Evolutionary conservation across 2,329 filamentous ascomycete species (phyloP), one percentile per base, ranked within the genome.

Genomic region (Ophiocordyceps sinensis): DNA sequence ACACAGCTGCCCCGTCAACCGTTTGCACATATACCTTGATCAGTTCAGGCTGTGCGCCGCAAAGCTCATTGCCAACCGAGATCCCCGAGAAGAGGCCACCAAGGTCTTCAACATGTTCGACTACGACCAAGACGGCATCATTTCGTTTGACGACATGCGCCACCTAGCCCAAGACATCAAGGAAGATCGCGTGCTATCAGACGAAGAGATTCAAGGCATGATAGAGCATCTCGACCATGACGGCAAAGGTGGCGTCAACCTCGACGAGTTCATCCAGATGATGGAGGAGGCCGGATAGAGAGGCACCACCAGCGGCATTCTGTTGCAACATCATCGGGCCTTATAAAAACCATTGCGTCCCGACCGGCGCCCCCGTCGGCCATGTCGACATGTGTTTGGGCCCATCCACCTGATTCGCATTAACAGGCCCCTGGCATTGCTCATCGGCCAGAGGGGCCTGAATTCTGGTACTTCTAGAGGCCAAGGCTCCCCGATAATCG

Each of bases 141-240:
- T 98, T 51, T 87, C 82, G 40, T 66, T 95, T 38, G 83, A 91
- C 45, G 91, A 96, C 65, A 66, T 98, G 62, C 71, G 86, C 46
- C 71, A 86, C 43, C 85, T 96, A 23, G 87, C 89, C 43, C 76
- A 86, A 53, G 91, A 96, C 59, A 68, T 98, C 48, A 91, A 91
- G 8, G 89, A 96, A 61, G 63, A 65, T 43, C 60, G 63, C 36
- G 86, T 85, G 12, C 70, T 98, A 50, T 85, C 91, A 51, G 89
- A 98, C 55, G 84, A 93, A 53, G 91, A 98, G 60, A 70, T 98
- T 46, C 72, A 77, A 51, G 87, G 87, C 48, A 98, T 98, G 91
- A 91, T 98, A 65, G 87, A 95, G 55, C 89, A 96, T 62, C 93
- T 96, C 66, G 91, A 98, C 65, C 72, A 95, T 48, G 85, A 94